Base-by-base conservation (phyloP, 768 basidiomycete genomes). In the Rhodotorula graminis region DNA sequence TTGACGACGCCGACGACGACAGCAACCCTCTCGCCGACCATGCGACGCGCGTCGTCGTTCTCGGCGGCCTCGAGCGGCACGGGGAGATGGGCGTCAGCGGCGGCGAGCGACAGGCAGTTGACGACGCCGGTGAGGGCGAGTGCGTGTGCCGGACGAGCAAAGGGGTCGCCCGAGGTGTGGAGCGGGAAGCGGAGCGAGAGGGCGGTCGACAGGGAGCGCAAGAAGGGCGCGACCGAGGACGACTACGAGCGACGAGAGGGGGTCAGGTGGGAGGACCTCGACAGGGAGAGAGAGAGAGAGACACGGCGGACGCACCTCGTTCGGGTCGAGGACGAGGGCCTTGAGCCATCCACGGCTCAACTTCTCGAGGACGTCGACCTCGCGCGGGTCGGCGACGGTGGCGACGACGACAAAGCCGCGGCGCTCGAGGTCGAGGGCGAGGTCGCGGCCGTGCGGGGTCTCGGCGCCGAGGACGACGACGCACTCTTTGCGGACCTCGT, bases 171-270 rank as follows among this genome's bases (percentile, higher is more conserved):
- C 6, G 89, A 82, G 14, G 87, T 81, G 47, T 86, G 88, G 75
- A 91, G 85, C 8, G 92, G 92, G 82, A 92, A 94, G 61, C 87
- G 86, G 73, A 91, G 88, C 27, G 89, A 89, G 16, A 94, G 84
- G 0, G 90, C 88, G 0, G 92, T 89, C 6, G 87, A 84, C 52
- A 94, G 82, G 15, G 91, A 92, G 66, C 92, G 88, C 55, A 93
- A 83, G 83, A 93, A 93, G 58, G 87, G 83, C 0, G 87, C 85
- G 61, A 91, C 84, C 6, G 88, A 88, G 4, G 85, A 87, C 46
- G 89, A 88, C 91, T 93, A 69, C 57, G 47, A 12, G 12, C 14
- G 44, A 21, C 11, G 12, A 8, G 44, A 21, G 29, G 16, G 44
- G 12, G 60, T 62, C 50, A 42, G 25, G 19, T 40, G 37, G 47